Percentiles rank a stretch among this genome's conserved stretches.
phyloP scores from a whole-genome alignment of 2,329 filamentous ascomycete species.

The Cytospora piceicola region DNA sequence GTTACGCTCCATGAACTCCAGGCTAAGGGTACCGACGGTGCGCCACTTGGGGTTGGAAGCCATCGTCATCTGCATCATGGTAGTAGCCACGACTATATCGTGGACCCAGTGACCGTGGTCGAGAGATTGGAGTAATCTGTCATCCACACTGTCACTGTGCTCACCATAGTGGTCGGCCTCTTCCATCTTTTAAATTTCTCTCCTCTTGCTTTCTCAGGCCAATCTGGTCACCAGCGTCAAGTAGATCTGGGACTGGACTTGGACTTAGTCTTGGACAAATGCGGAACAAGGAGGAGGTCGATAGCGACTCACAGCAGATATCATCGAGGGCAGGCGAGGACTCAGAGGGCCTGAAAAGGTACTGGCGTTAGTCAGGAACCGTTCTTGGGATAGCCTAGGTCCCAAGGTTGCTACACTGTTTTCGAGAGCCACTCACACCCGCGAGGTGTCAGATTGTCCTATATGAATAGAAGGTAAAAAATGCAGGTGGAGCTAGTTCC shows the following conservation, averaged over 20 bases:
- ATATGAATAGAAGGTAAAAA: too few relatives aligned
- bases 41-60: too few relatives aligned
- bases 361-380: not conserved
- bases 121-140: not conserved
- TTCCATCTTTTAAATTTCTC: not conserved
- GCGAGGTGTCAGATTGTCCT: too few relatives aligned
- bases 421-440: too few relatives aligned
- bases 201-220: not conserved
- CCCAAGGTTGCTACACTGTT: too few relatives aligned
- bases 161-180: not conserved
- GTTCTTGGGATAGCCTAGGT: too few relatives aligned
- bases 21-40: too few relatives aligned
- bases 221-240: not conserved
- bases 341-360: not conserved
- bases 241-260: not conserved
- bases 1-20: too few relatives aligned
- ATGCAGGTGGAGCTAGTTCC: too few relatives aligned
- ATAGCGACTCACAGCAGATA: not conserved
- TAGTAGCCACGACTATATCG: not conserved
- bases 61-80: too few relatives aligned
- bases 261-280: not conserved
- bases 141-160: not conserved
- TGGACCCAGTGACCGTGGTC: not conserved
- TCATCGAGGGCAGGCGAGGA: not conserved
- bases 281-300: not conserved